Evolutionary conservation across 768 basidiomycete genomes (phyloP), one percentile per base, ranked within the genome.

Genomic region (Podaxis rugospora): DNA sequence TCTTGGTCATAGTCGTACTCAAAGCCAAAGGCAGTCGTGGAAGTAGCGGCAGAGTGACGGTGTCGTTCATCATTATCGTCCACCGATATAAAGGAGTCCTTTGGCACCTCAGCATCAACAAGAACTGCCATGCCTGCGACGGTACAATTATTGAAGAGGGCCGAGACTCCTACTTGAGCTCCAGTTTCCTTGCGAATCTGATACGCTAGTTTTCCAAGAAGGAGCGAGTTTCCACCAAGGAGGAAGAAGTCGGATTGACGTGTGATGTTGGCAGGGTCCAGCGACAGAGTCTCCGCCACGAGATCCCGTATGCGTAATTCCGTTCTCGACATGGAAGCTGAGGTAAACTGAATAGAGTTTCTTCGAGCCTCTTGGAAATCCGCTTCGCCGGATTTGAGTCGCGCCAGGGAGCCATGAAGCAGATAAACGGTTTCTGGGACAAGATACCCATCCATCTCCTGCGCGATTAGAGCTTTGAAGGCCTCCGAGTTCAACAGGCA

Each of bases 171-270:
- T 28, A 81, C 54, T 39, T 66, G 71, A 27, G 70, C 73, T 21
- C 76, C 76, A 18, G 72, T 74, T 61, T 71, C 73, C 58, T 76
- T 74, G 6, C 79, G 75, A 49, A 80, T 70, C 42, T 69, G 68
- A 59, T 80, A 72, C n/a, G 75, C 70, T 11, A 81, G 73, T 51
- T 79, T 75, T n/a, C 80, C 80, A 11, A 80, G 73, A 9, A 80
- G 70, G 0, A 80, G 67, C 3, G 79, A 80, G 63, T 74, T 78
- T n/a, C 78, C 78, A 39, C 78, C 78, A 27, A 79, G 66, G 0
- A 78, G 61, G 65, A 79, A 79, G 65, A 79, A 79, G 59, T 79
- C 78, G 4, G 77, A 75, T n/a, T 72, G 69, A 47, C 64, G 56
- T 5, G 63, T 67, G 28, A 78, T 70, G 53, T 66, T 65, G 7